phyloP scores from a whole-genome alignment of 2,329 filamentous ascomycete genomes.

The Colletotrichum sp. region DNA sequence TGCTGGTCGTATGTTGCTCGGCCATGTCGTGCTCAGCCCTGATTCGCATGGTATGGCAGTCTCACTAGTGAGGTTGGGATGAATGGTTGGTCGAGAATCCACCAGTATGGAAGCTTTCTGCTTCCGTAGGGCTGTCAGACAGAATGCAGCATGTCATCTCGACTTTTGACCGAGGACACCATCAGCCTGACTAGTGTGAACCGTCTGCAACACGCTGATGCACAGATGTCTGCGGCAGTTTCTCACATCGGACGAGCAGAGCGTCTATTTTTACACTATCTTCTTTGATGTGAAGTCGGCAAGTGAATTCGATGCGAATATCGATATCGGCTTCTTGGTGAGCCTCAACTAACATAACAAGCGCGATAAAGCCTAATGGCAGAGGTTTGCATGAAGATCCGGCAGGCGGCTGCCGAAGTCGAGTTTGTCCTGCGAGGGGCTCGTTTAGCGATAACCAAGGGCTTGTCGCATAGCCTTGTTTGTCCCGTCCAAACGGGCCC shows the following conservation, averaged over 20 bases:
- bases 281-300: background rate
- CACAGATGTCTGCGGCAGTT: background rate
- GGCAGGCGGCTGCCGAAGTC: background rate
- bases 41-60: background rate
- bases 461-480: background rate
- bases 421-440: background rate
- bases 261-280: background rate
- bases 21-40: background rate
- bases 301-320: background rate
- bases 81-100: background rate
- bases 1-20: background rate
- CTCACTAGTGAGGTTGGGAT: background rate
- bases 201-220: background rate
- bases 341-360: background rate
- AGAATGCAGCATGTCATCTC: background rate
- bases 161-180: background rate
- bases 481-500: background rate
- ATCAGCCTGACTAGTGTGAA: background rate
- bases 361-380: background rate
- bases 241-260: background rate
- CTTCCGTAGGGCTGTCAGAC: background rate
- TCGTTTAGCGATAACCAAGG: background rate
- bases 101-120: background rate
- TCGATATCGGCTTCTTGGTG: background rate
- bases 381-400: slow-evolving; percentile 1